phyloP scores from a whole-genome alignment of 208 protist species.

The Acanthamoeba culbertsoni region DNA sequence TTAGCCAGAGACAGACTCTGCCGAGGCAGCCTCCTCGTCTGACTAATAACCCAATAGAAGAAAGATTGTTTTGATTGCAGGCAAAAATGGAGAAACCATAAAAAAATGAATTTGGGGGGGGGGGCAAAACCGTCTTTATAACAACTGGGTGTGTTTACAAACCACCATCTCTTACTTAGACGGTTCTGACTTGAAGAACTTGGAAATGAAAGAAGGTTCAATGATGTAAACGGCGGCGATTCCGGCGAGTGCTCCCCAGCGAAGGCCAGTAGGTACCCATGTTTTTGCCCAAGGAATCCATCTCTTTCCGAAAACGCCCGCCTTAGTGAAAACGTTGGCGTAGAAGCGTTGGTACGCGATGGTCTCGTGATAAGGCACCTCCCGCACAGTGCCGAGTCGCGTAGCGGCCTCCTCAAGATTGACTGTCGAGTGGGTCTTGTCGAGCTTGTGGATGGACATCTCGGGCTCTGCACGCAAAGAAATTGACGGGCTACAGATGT shows the following conservation, averaged over 20 bases:
- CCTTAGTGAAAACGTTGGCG: slow-evolving; percentile 38
- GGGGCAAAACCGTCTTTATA: too few relatives aligned
- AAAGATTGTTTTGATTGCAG: too few relatives aligned
- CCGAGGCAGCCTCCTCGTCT: too few relatives aligned
- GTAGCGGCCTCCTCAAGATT: slow-evolving; percentile 11
- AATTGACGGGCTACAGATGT: too few relatives aligned
- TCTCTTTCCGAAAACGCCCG: slow-evolving; percentile 16
- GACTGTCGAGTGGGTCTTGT: slow-evolving; percentile 1
- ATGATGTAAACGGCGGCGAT: neutral
- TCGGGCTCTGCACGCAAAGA: too few relatives aligned
- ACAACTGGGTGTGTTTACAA: too few relatives aligned
- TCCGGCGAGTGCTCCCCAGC: neutral
- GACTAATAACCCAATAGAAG: too few relatives aligned
- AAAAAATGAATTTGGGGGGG: too few relatives aligned
- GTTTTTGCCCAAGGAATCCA: neutral
- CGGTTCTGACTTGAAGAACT: neutral
- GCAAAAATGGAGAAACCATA: too few relatives aligned
- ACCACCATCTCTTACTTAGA: too few relatives aligned
- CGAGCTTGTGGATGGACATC: slow-evolving; percentile 52
- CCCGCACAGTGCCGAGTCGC: neutral
- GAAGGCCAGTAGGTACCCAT: neutral
- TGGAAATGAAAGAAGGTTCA: neutral
- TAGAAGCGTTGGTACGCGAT: slow-evolving; percentile 49
- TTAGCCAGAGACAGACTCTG: too few relatives aligned
- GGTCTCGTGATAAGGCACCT: neutral